These are phyloP conservation scores for Prinsepia uniflora DNA, from an alignment of 306 rosid species.

Conservation along the genomic window DNA sequence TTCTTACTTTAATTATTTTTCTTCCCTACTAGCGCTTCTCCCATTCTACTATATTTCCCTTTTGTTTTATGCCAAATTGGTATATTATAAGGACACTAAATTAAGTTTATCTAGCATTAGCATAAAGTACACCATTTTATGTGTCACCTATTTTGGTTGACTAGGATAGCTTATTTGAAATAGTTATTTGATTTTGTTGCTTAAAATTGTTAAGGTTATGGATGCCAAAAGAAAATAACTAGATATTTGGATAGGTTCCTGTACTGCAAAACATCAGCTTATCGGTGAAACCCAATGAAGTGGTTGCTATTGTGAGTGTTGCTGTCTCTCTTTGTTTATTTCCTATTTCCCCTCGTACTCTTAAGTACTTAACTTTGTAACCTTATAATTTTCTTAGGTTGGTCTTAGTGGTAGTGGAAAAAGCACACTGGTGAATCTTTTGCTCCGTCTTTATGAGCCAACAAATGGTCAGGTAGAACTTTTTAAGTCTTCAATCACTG, in stretches of 20 bases:
- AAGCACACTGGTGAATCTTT: constrained; percentile 91
- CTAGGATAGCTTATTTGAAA: constrained; percentile 13
- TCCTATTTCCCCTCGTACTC: constrained; percentile 23
- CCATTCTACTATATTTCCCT: background rate
- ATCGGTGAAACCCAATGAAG: constrained; percentile 72
- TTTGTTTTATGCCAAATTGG: background rate
- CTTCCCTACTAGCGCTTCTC: constrained; percentile 1
- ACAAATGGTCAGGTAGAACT: constrained; percentile 79
- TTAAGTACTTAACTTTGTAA: constrained; percentile 15
- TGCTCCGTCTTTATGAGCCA: constrained; percentile 95
- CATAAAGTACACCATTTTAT: background rate
- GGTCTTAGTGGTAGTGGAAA: constrained; percentile 99
- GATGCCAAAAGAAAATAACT: constrained; percentile 25
- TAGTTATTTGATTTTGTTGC: constrained; percentile 12
- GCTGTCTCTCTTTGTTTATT: constrained; percentile 19
- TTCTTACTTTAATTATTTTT: background rate
- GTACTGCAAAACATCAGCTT: constrained; percentile 70
- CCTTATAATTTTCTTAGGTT: constrained; percentile 45
- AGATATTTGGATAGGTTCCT: constrained; percentile 53
- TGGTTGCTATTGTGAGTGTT: constrained; percentile 85
- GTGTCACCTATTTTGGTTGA: constrained; percentile 9
- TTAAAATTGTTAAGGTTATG: constrained; percentile 24
- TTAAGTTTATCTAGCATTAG: background rate
- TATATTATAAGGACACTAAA: background rate
- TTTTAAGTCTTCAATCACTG: constrained; percentile 13